Evolutionary conservation across 192 early-diverging fungal genomes (phyloP), one percentile per base, ranked within the genome.

Genomic region (Backusella macrospora): DNA sequence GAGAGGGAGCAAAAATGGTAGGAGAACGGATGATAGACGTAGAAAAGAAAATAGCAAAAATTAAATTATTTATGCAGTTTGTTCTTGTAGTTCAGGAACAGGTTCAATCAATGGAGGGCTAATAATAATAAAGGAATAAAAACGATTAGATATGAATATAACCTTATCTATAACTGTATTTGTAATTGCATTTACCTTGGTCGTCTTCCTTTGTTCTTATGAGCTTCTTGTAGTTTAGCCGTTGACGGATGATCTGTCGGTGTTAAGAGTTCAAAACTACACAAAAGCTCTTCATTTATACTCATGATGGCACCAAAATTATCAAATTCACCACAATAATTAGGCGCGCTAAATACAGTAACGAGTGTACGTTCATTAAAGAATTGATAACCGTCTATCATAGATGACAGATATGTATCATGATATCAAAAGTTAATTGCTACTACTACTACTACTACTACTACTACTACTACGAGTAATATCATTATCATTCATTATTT

Each of bases 331-430:
- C 77, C 72, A 76, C 96, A 98, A 74, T 97, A 98, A 78, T 97
- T 97, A 16, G 96, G 96, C 10, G 75, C 96, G 18, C 92, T 94
- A 79, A 98, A 98, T 73, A 98, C 82, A 5, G 97, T 98, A 37
- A 98, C 97, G 23, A 99, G 83, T 75, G 94, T 92, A 38, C 96
- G 88, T 81, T 98, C 95, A 52, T 94, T 94, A 86, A 99, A 99
- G 81, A 99, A 99, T 83, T 99, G 96, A 79, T 99, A 99, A n/a
- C 97, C 97, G 81, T 99, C 97, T 79, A 34, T 29, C 14, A 62
- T 29, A 10, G 0, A 10, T 16, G 9, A 47, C 16, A 47, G 3
- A 16, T 47, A 47, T 2, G 6, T 6, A 52, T 10, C 21, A 63
- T 52, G 49, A 8, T 18, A 38, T 16, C 5, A 26, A 15, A 63